phyloP scores from a whole-genome alignment of 1,139 yeast species.

The Protomyces pachydermus region DNA sequence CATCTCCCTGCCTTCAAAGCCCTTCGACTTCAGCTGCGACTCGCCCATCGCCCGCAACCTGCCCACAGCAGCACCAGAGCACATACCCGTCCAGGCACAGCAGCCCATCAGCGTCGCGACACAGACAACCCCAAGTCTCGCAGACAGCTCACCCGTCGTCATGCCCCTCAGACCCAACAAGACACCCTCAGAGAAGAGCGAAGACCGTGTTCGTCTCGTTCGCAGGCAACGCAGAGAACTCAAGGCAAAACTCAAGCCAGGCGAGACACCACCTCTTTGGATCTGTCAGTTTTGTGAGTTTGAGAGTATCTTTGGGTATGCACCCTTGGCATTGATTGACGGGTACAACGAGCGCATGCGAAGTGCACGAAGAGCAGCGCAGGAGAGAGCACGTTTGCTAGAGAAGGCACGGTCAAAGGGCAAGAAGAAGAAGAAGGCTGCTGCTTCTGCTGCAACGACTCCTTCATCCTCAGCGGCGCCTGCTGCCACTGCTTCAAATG shows the following conservation, averaged over 20 bases:
- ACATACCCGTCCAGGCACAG: background rate
- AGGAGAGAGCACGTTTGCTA: conserved; percentile 32
- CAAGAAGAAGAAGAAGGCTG: conserved; percentile 23
- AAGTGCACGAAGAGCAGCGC: conserved; percentile 35
- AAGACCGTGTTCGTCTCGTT: conserved; percentile 11
- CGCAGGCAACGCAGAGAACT: conserved; percentile 10
- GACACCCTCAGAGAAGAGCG: conserved; percentile 13
- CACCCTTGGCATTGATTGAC: conserved; percentile 48
- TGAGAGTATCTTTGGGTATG: conserved; percentile 52
- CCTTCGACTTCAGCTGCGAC: conserved; percentile 23
- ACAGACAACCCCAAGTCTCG: conserved; percentile 17
- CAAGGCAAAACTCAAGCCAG: conserved; percentile 15
- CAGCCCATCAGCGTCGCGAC: conserved; percentile 19
- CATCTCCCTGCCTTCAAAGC: conserved; percentile 1
- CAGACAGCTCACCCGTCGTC: conserved; percentile 6
- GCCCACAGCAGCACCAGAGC: conserved; percentile 17
- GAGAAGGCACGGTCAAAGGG: conserved; percentile 34
- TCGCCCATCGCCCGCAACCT: conserved; percentile 23
- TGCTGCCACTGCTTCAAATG: background rate
- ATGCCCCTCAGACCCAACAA: conserved; percentile 9
- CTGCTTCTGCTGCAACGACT: background rate
- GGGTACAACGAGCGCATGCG: conserved; percentile 46
- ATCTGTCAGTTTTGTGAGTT: conserved; percentile 59
- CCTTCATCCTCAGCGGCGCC: background rate
- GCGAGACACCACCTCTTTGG: conserved; percentile 31